phyloP scores from a whole-genome alignment of 2,329 filamentous ascomycete genomes.

The Davidsoniella australis region DNA sequence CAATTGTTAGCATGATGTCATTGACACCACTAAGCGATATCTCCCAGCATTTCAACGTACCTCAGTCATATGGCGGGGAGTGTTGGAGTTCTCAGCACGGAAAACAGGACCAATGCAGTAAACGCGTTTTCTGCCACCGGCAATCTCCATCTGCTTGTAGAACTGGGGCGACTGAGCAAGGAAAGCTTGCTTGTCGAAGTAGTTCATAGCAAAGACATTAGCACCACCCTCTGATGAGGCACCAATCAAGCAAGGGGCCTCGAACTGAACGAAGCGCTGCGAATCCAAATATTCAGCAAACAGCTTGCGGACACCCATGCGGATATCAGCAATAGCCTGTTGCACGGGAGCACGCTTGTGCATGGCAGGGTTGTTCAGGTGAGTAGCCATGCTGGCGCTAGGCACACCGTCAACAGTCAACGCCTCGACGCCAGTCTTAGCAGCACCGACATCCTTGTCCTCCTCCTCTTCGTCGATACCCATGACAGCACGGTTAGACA shows the following conservation, averaged over 20 bases:
- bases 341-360: constrained; percentile 84
- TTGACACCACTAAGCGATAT: background rate
- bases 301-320: constrained; percentile 44
- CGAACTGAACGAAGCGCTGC: constrained; percentile 64
- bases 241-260: constrained; percentile 77
- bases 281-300: constrained; percentile 66
- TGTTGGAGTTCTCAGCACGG: constrained; percentile 74
- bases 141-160: constrained; percentile 78
- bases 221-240: constrained; percentile 84
- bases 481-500: constrained; percentile 35
- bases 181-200: constrained; percentile 72
- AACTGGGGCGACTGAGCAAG: constrained; percentile 71
- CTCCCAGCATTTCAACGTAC: constrained; percentile 20
- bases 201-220: constrained; percentile 79
- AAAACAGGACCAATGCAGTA: constrained; percentile 70
- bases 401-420: constrained; percentile 34
- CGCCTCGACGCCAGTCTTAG: constrained; percentile 26
- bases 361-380: constrained; percentile 81
- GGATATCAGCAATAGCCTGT: constrained; percentile 52
- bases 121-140: constrained; percentile 59
- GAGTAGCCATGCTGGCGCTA: constrained; percentile 64
- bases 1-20: background rate
- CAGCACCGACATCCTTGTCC: constrained; percentile 15
- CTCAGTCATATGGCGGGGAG: constrained; percentile 69
- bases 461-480: constrained; percentile 43